A percentile compares a stretch with the other conserved stretches of the same genome.
These are phyloP conservation scores for Lentinus brumalis DNA, from an alignment of 768 basidiomycete genomes.

Conservation along the genomic window DNA sequence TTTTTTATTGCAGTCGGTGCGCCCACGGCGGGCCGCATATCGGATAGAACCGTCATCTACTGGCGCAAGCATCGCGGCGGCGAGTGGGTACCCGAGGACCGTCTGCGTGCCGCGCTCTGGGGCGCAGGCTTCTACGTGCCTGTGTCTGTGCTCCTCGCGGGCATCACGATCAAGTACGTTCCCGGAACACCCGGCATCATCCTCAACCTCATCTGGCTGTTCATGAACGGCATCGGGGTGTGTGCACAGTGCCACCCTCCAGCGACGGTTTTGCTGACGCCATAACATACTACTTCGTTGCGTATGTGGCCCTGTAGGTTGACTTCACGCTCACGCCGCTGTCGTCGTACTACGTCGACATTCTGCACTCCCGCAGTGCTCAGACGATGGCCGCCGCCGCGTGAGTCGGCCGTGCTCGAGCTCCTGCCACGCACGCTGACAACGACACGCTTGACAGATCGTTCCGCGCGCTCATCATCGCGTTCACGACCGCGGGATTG, in stretches of 20 bases:
- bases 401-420: constrained; percentile 36
- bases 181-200: constrained; percentile 50
- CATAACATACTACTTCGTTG: too few species aligned
- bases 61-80: constrained; percentile 55
- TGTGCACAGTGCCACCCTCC: too few species aligned
- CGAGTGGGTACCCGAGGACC: constrained; percentile 68
- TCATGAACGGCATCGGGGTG: constrained; percentile 67
- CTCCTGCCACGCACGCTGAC: background rate
- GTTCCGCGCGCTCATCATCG: constrained; percentile 46
- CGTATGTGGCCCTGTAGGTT: constrained; percentile 41
- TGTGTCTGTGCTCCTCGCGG: constrained; percentile 48
- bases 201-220: constrained; percentile 56
- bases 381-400: constrained; percentile 59
- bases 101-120: constrained; percentile 53
- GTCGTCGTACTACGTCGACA: constrained; percentile 60
- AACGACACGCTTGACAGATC: constrained; percentile 36
- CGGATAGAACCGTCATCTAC: constrained; percentile 52
- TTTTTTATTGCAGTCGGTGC: constrained; percentile 50
- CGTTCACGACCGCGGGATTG: constrained; percentile 46
- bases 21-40: constrained; percentile 57
- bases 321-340: constrained; percentile 58
- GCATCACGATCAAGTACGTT: constrained; percentile 54
- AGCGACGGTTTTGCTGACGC: too few species aligned
- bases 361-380: constrained; percentile 61
- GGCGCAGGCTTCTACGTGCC: constrained; percentile 55